phyloP scores from a whole-genome alignment of 208 protist genomes.

The Wallacemonas sp. region DNA sequence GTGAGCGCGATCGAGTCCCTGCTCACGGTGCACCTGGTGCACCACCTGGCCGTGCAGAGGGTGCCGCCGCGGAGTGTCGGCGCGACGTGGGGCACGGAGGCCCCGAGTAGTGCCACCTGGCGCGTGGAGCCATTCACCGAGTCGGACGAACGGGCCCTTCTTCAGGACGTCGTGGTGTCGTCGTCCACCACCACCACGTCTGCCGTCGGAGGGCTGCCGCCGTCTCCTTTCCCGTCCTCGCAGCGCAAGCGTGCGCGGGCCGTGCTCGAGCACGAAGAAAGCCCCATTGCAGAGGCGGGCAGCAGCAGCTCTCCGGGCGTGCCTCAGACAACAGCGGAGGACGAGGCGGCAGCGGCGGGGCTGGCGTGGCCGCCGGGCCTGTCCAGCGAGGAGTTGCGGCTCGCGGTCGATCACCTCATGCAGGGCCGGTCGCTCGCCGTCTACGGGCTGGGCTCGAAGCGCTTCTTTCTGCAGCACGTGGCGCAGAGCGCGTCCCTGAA shows the following conservation, averaged over 20 bases:
- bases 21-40: constrained; percentile 59
- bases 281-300: not conserved
- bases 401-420: constrained; percentile 70
- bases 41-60: constrained; percentile 43
- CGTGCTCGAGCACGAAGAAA: not conserved
- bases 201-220: too few relatives aligned
- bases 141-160: not conserved
- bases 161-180: not conserved
- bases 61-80: constrained; percentile 1
- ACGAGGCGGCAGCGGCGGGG: too few relatives aligned
- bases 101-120: too few relatives aligned
- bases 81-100: not conserved
- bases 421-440: constrained; percentile 79
- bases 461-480: constrained; percentile 79
- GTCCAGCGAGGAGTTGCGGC: constrained; percentile 56
- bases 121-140: not conserved
- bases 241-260: not conserved
- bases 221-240: too few relatives aligned
- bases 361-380: constrained; percentile 57
- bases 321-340: too few relatives aligned
- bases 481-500: constrained; percentile 57
- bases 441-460: constrained; percentile 76
- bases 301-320: too few relatives aligned
- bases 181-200: too few relatives aligned
- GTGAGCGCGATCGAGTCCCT: constrained; percentile 40